Evolutionary conservation across 177 flowering plant species (phyloP), one percentile per base, ranked within the genome.

Genomic region (Vitis hybrid): DNA sequence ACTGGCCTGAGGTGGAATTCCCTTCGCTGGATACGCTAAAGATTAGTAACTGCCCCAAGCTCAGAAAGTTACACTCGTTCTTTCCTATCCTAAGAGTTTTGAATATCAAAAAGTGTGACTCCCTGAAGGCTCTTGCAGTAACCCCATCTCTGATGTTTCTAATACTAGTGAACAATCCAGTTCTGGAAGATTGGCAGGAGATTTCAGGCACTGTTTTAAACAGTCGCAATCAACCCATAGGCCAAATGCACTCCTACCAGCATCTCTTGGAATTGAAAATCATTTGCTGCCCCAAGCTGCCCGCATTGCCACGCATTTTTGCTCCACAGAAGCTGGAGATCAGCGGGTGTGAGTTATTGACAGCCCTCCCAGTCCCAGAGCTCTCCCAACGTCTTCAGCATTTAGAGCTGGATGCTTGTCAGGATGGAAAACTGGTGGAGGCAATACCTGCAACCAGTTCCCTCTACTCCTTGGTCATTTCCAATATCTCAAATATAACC

Each of bases 401-500:
- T 53, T 33, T 73, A 19, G 31, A 71, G 28, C 50, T 73, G 57
- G 66, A 28, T 4, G 47, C 66, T 18, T 52, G 70, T 63, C 18
- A 11, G 52, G 71, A 73, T 18, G 71, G 60, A 67, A 60, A 20
- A 51, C 53, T 73, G 24, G 66, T 67, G 19, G 62, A 20, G 20
- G 61, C 56, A 47, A 73, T 73, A 28, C 71, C 71, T 3, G 2
- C 6, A n/a, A 12, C 71, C 17, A 15, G 11, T 17, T 17, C 66
- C 11, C 55, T 73, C 38, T 53, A 53, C 14, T 52, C 71, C n/a
- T 53, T 73, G 66, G 76, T 73, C 38, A 56, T 73, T 31, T 73
- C 76, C 15, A 67, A 67, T 52, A 67, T 73, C 66, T 67, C 71
- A 18, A 53, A 53, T 7, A 11, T 66, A 11, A 12, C 28, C 33